A percentile compares a stretch with the other conserved stretches of the same genome.
These are phyloP conservation scores for Camellia japonica DNA, from an alignment of 148 eudicot species.

Conservation along the genomic window DNA sequence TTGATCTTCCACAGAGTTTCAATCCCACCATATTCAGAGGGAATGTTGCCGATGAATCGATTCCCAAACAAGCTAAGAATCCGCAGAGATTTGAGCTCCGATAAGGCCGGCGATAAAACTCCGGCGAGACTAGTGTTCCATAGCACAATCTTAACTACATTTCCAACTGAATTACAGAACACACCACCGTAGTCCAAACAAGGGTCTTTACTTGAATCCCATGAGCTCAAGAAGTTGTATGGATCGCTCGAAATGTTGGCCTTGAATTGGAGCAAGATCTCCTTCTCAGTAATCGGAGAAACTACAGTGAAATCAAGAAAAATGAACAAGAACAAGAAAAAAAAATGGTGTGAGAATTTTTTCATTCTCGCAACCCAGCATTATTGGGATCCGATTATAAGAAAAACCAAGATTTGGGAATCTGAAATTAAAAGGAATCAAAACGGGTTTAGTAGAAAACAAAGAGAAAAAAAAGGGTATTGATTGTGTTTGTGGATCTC, in stretches of 20 bases:
- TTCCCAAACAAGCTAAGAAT: constrained; percentile 72
- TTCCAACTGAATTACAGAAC: constrained; percentile 59
- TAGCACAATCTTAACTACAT: constrained; percentile 77
- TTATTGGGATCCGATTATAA: constrained; percentile 25
- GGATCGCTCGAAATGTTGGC: constrained; percentile 76
- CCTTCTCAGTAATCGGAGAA: constrained; percentile 55
- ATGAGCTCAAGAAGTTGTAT: constrained; percentile 51
- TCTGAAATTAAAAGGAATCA: neutral
- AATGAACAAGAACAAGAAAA: constrained; percentile 17
- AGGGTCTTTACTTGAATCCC: constrained; percentile 58
- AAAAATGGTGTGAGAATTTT: constrained; percentile 22
- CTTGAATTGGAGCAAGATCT: constrained; percentile 83
- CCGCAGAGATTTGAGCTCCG: constrained; percentile 59
- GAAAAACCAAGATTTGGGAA: neutral
- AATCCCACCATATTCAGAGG: constrained; percentile 64
- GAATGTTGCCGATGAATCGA: constrained; percentile 68
- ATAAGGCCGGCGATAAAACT: constrained; percentile 67
- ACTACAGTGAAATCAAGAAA: constrained; percentile 38
- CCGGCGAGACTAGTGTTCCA: constrained; percentile 90
- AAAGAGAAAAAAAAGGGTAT: neutral
- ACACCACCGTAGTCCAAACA: constrained; percentile 70
- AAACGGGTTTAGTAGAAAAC: constrained; percentile 1
- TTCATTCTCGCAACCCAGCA: constrained; percentile 59
- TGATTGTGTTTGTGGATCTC: neutral
- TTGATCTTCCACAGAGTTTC: constrained; percentile 83